These are phyloP conservation scores for Fremontodendron californicum DNA, from an alignment of 345 rosid genomes.

Conservation along the genomic window DNA sequence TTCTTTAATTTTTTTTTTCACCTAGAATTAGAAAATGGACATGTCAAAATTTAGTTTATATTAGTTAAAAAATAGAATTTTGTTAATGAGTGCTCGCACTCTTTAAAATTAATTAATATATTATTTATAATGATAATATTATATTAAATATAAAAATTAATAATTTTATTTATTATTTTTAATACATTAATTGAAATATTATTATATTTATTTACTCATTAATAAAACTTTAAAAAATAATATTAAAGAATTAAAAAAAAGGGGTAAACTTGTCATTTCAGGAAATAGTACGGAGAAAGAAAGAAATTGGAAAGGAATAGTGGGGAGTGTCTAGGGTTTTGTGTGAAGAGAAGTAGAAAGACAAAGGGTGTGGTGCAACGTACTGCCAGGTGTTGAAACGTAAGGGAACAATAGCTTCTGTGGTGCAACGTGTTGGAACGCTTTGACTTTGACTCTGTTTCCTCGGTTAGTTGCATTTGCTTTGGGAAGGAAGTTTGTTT, in stretches of 20 bases:
- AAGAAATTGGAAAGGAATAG: neutral
- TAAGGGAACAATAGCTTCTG: slow-evolving; percentile 15
- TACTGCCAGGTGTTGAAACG: slow-evolving; percentile 37
- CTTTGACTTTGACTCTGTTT: neutral
- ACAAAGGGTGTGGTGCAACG: slow-evolving; percentile 24
- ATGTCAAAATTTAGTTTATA: too few relatives aligned
- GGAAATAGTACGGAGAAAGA: neutral
- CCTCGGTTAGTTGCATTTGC: slow-evolving; percentile 13
- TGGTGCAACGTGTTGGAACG: slow-evolving; percentile 5
- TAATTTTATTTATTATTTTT: too few relatives aligned
- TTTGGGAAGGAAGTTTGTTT: neutral
- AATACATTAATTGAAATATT: too few relatives aligned
- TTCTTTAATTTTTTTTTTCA: too few relatives aligned
- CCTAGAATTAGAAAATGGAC: too few relatives aligned
- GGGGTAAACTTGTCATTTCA: neutral
- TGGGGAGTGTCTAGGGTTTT: neutral
- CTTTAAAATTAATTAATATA: too few relatives aligned
- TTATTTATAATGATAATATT: too few relatives aligned
- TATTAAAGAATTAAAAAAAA: neutral
- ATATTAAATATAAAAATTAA: too few relatives aligned
- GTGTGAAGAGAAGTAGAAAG: neutral
- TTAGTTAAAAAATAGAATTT: too few relatives aligned
- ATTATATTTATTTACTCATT: too few relatives aligned
- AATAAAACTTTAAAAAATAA: too few relatives aligned
- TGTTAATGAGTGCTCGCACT: too few relatives aligned